phyloP scores from a whole-genome alignment of 2,329 filamentous ascomycete species.

The Pochonia chlamydosporia region DNA sequence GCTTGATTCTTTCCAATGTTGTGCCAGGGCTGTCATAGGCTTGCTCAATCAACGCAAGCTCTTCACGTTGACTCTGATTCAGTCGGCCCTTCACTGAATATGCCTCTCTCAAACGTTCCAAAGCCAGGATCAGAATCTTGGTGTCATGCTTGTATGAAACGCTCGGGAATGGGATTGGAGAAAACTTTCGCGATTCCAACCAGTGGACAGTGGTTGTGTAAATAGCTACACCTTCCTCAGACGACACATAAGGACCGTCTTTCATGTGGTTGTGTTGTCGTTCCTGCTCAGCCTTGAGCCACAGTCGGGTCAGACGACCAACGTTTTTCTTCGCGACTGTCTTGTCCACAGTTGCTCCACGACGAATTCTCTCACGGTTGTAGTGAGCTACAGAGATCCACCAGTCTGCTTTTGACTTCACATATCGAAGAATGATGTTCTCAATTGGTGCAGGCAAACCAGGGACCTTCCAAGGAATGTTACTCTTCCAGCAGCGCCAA shows the following conservation, averaged over 20 bases:
- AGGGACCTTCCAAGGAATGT: conserved; percentile 99
- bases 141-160: conserved; percentile 99
- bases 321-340: conserved; percentile 99
- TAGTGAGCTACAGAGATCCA: conserved; percentile 99
- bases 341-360: conserved; percentile 97
- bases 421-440: conserved; percentile 96
- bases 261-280: conserved; percentile 99
- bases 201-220: conserved; percentile 99
- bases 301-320: conserved; percentile 86
- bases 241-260: conserved; percentile 96
- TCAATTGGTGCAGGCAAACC: conserved; percentile 94
- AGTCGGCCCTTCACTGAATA: conserved; percentile 96
- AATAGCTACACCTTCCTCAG: conserved; percentile 96
- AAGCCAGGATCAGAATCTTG: conserved; percentile 92
- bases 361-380: conserved; percentile 92
- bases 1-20: conserved; percentile 92
- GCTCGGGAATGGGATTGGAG: conserved; percentile 96
- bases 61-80: conserved; percentile 96
- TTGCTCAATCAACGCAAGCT: conserved; percentile 93
- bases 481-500: conserved; percentile 99
- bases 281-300: conserved; percentile 98
- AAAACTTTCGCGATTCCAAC: conserved; percentile 97
- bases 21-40: conserved; percentile 97
- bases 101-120: conserved; percentile 87
- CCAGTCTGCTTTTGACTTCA: conserved; percentile 99